Percentiles rank a stretch among this genome's conserved stretches.
Conservation (phyloP, 2,329 filamentous ascomycete species). For the Ophidiomyces ophidiicola region DNA sequence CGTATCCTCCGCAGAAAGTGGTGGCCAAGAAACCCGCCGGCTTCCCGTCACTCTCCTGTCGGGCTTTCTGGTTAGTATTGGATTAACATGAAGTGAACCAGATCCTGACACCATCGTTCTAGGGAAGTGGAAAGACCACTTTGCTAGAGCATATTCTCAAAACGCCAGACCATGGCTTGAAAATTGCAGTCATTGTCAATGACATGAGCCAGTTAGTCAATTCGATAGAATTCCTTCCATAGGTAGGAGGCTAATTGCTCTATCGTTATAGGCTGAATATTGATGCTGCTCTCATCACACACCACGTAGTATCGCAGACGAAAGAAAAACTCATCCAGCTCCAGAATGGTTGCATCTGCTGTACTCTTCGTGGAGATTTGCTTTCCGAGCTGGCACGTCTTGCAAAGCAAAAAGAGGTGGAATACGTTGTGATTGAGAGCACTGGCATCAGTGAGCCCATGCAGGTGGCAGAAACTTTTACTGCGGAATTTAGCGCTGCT, state of each 20-base stretch:
- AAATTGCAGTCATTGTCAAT: slow-evolving; percentile 61
- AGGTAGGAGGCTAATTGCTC: slow-evolving; percentile 10
- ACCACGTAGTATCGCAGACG: slow-evolving; percentile 38
- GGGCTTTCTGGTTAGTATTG: slow-evolving; percentile 41
- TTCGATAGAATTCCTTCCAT: neutral
- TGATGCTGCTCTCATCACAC: slow-evolving; percentile 39
- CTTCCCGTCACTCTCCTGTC: slow-evolving; percentile 50
- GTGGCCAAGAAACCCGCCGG: slow-evolving; percentile 19
- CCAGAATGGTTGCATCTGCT: slow-evolving; percentile 67
- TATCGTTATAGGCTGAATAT: slow-evolving; percentile 44
- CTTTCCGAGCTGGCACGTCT: slow-evolving; percentile 51
- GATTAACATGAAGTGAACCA: neutral
- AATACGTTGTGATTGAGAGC: slow-evolving; percentile 62
- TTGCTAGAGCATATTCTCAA: slow-evolving; percentile 56
- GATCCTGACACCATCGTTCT: neutral
- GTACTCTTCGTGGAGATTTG: slow-evolving; percentile 58
- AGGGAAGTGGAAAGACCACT: slow-evolving; percentile 61
- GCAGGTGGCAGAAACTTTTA: slow-evolving; percentile 63
- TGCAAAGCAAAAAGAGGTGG: slow-evolving; percentile 40
- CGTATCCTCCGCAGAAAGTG: neutral
- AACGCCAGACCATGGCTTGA: slow-evolving; percentile 50
- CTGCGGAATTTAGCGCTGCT: slow-evolving; percentile 40
- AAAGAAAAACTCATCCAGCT: slow-evolving; percentile 55
- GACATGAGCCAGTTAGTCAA: slow-evolving; percentile 50
- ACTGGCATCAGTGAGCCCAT: slow-evolving; percentile 61